These are phyloP conservation scores for Ogataea allantospora DNA, from an alignment of 805 yeast genomes.

Conservation along the genomic window DNA sequence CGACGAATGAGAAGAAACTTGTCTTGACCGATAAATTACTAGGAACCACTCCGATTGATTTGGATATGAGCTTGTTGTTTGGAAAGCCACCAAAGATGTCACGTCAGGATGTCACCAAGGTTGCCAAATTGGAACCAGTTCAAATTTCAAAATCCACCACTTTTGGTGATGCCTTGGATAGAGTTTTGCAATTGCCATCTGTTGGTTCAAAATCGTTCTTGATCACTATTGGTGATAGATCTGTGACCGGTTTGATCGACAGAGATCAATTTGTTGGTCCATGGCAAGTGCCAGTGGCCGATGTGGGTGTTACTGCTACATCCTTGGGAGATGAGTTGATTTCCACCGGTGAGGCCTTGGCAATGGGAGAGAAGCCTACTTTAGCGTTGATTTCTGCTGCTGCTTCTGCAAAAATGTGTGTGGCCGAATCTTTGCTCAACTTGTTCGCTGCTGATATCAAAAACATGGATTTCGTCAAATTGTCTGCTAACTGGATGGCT, in stretches of 20 bases:
- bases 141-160: conserved; percentile 32
- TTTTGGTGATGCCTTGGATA: conserved; percentile 64
- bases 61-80: conserved; percentile 91
- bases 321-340: conserved; percentile 74
- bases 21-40: conserved; percentile 76
- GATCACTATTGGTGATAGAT: conserved; percentile 97
- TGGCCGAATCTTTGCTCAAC: conserved; percentile 91
- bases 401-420: conserved; percentile 92
- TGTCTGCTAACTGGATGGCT: conserved; percentile 99
- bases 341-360: conserved; percentile 92
- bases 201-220: conserved; percentile 94
- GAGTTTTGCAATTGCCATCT: conserved; percentile 86
- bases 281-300: conserved; percentile 99
- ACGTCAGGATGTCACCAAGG: conserved; percentile 63
- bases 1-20: conserved; percentile 82
- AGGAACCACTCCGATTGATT: conserved; percentile 85
- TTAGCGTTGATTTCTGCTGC: conserved; percentile 83
- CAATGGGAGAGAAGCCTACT: conserved; percentile 95
- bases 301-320: conserved; percentile 93
- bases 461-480: conserved; percentile 67
- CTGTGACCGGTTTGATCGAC: conserved; percentile 95
- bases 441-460: conserved; percentile 86
- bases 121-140: conserved; percentile 47
- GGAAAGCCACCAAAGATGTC: conserved; percentile 98
- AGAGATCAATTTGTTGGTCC: conserved; percentile 99